Conservation (phyloP, 139 green algal genomes). For the Chlamydomonas asymmetrica region DNA sequence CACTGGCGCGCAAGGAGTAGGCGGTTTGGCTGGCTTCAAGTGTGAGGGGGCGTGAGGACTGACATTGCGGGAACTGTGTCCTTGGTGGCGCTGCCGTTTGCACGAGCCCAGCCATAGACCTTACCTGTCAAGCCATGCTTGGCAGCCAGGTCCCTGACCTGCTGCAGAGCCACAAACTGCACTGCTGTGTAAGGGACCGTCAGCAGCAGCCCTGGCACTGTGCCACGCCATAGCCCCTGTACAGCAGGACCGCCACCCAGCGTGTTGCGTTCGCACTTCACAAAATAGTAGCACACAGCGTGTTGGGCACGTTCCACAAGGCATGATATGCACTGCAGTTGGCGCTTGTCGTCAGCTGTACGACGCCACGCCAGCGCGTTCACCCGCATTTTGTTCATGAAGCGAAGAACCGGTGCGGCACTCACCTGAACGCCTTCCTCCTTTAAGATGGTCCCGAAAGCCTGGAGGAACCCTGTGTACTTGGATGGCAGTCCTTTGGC, state of each 20-base stretch:
- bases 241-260: too few species aligned
- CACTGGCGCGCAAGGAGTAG: too few species aligned
- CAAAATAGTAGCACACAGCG: too few species aligned
- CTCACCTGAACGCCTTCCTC: slow-evolving; percentile 89
- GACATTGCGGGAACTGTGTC: too few species aligned
- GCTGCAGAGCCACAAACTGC: slow-evolving; percentile 92
- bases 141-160: slow-evolving; percentile 58
- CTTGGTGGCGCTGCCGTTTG: too few species aligned
- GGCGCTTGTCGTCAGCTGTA: too few species aligned
- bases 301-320: background rate
- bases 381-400: too few species aligned
- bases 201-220: slow-evolving; percentile 89
- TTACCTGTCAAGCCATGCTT: slow-evolving; percentile 37
- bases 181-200: slow-evolving; percentile 96
- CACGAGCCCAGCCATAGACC: too few species aligned
- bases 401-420: background rate
- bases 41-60: too few species aligned
- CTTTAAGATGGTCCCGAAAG: slow-evolving; percentile 76
- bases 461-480: slow-evolving; percentile 88
- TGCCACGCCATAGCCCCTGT: slow-evolving; percentile 94
- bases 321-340: background rate
- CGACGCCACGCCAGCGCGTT: too few species aligned
- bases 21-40: too few species aligned
- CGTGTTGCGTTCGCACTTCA: too few species aligned
- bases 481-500: slow-evolving; percentile 49